Percentiles rank a stretch among this genome's conserved stretches.
phyloP scores from a whole-genome alignment of 2,329 filamentous ascomycete species.

The Geoglossum cookeanum region DNA sequence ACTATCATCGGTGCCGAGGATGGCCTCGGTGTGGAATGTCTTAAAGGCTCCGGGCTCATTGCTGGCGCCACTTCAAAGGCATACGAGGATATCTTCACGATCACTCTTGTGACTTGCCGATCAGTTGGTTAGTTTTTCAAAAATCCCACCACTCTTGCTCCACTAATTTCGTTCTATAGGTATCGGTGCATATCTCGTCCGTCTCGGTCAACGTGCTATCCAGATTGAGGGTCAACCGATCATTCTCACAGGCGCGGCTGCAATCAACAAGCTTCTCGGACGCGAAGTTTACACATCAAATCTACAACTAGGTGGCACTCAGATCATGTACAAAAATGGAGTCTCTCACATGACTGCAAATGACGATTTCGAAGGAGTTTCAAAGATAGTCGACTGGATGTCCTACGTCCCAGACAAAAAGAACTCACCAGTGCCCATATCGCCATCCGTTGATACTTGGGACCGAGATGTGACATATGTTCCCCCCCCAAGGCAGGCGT shows the following conservation, averaged over 20 bases:
- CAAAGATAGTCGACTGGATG: constrained; percentile 96
- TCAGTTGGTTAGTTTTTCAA: constrained; percentile 52
- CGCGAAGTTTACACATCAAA: constrained; percentile 98
- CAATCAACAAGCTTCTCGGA: constrained; percentile 93
- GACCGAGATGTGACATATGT: constrained; percentile 77
- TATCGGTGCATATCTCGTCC: constrained; percentile 97
- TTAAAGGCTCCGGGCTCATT: constrained; percentile 93
- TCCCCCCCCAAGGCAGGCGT: constrained; percentile 63
- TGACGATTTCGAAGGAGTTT: constrained; percentile 94
- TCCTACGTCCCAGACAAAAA: constrained; percentile 94
- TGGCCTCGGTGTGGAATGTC: constrained; percentile 89
- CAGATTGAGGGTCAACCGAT: constrained; percentile 98
- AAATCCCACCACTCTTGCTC: neutral
- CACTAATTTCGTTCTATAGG: constrained; percentile 22
- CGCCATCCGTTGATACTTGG: constrained; percentile 69
- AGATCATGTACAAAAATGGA: constrained; percentile 99
- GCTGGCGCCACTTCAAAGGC: constrained; percentile 91
- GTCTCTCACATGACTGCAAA: constrained; percentile 97
- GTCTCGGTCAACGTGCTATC: constrained; percentile 92
- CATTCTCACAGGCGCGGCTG: constrained; percentile 90
- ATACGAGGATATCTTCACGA: constrained; percentile 97
- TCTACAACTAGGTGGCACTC: constrained; percentile 96
- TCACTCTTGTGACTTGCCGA: constrained; percentile 91
- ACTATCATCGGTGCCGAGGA: constrained; percentile 88
- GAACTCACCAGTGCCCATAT: constrained; percentile 80